Base-by-base conservation (phyloP, 345 rosid genomes). In the Schrenkiella parvula region DNA sequence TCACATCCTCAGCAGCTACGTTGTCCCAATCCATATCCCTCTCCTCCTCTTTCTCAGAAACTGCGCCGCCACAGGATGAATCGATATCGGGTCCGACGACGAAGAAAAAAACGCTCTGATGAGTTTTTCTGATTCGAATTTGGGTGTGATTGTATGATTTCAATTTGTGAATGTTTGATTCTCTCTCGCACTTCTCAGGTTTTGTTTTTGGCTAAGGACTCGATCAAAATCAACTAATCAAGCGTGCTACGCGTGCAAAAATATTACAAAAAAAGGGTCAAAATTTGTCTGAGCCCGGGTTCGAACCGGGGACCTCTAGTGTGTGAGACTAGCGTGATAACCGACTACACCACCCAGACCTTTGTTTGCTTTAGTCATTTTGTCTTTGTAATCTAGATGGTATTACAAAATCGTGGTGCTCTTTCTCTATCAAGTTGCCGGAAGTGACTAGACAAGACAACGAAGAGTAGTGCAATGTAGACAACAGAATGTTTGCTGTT, bases 251-350 rank as follows among this genome's bases (percentile, higher is more conserved):
- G n/a, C n/a, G n/a, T n/a, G n/a, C n/a, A n/a, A n/a, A n/a, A 5
- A 42, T n/a, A n/a, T 4, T 41, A 41, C 5, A n/a, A 41, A n/a
- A n/a, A 41, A 41, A 6, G 1, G n/a, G 5, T n/a, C 0, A 41
- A 0, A n/a, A n/a, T n/a, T n/a, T 41, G 46, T 41, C 46, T 41
- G 44, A 38, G 14, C 42, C 42, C n/a, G n/a, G 87, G 83, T 86
- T 87, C 84, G 85, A 83, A 86, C 83, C 80, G 81, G 86, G 84
- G 93, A 82, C 86, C 88, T 86, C 81, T 83, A 84, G 93, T 85
- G 91, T 80, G 91, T 85, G 88, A 88, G 93, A 85, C 91, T 90
- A 85, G 82, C 83, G 84, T 83, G 86, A 86, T 86, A 79, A 86
- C 89, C 87, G 59, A 73, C 78, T 74, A 74, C 78, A 74, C 78